These are phyloP conservation scores for Epichloe festucae DNA, from an alignment of 2,329 filamentous ascomycete genomes.

Conservation along the genomic window DNA sequence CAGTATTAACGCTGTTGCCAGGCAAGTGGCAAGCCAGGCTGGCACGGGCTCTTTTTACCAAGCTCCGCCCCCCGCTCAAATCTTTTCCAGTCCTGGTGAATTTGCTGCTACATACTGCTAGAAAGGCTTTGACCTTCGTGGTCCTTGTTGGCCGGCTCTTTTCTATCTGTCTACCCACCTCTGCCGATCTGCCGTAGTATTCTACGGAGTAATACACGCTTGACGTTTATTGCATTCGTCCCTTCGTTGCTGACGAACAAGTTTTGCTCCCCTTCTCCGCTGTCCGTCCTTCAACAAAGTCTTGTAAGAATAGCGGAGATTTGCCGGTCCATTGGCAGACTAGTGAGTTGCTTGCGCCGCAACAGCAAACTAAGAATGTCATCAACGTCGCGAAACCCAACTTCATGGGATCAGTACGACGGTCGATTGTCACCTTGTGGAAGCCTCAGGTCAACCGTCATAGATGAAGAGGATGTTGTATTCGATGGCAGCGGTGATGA, in stretches of 20 bases:
- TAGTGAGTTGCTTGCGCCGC: background rate
- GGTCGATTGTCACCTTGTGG: constrained; percentile 28
- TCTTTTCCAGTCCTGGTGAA: background rate
- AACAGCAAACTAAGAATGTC: background rate
- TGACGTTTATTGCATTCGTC: background rate
- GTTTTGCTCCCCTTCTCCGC: no score
- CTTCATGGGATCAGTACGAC: constrained; percentile 34
- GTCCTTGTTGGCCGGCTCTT: background rate
- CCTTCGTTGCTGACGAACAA: background rate
- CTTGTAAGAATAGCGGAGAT: background rate
- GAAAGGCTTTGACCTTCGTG: no score
- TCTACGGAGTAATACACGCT: no score
- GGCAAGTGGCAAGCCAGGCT: no score
- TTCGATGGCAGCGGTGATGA: constrained; percentile 26
- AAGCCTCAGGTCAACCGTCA: constrained; percentile 29
- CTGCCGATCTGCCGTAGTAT: background rate
- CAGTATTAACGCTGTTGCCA: no score
- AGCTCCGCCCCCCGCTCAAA: background rate
- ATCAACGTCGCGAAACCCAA: constrained; percentile 21
- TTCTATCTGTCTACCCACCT: background rate
- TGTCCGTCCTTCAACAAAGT: background rate
- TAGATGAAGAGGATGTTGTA: constrained; percentile 33
- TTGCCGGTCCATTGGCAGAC: background rate
- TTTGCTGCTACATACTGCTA: background rate
- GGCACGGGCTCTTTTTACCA: background rate